Base-by-base conservation (phyloP, 1,139 yeast species). In the Magnusiomyces sp. region DNA sequence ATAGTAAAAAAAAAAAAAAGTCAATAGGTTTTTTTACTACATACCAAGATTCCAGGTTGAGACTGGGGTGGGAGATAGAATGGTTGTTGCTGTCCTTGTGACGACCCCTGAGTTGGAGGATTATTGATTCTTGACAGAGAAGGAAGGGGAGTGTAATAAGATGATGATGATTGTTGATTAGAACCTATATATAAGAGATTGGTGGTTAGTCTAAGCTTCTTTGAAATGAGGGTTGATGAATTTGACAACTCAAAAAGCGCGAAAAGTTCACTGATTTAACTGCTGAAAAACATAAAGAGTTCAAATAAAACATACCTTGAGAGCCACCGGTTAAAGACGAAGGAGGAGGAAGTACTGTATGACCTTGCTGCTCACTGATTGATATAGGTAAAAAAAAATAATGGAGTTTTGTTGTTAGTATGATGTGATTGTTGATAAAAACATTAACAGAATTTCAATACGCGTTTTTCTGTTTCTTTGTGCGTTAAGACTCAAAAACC, bases 81-180 rank as follows among this genome's bases (percentile, higher is more conserved):
- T 50, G 53, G 63, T 36, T 51, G 59, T 47, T 53, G 54, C 40
- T 57, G 57, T 23, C 29, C 29, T 32, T 53, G 59, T 43, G 53
- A 60, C 40, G 53, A 58, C 31, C 46, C 60, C 43, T 51, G 57
- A 37, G 53, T 60, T 40, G 40, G 58, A 42, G 51, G 61, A 43
- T 48, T 58, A 60, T 19, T 58, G 10, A 53, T 42, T 11, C 50
- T 53, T 10, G 81, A 80, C 9, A 81, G 80, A 1, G 81, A 80
- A 55, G 77, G 72, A 34, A 76, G 77, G 7, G 80, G 78, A 13
- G 79, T 77, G 52, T 71, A 73, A 61, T 67, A 77, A 59, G 76
- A 76, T 45, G 53, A 53, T 14, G 51, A 42, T 23, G 29, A 23
- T 23, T 23, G 29, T 39, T 45, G 55, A 29, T 45, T 37, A 11